These are phyloP conservation scores for Neocatenulostroma microsporum DNA, from an alignment of 2,329 filamentous ascomycete species.

Conservation along the genomic window DNA sequence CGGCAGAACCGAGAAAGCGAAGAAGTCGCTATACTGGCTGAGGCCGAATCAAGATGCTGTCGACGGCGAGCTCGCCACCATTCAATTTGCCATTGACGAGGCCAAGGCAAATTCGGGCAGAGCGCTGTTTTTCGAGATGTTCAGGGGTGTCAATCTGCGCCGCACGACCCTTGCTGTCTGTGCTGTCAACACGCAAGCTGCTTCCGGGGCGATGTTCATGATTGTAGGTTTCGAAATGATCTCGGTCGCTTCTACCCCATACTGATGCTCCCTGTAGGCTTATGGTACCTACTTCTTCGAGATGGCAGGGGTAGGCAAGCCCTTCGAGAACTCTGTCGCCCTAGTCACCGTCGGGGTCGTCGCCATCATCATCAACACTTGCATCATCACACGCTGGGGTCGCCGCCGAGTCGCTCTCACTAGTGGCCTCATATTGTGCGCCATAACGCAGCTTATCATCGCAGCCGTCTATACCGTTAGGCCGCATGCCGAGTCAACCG, in stretches of 20 bases:
- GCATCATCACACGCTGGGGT: conserved; percentile 47
- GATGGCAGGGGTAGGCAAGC: conserved; percentile 49
- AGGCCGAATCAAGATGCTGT: conserved; percentile 12
- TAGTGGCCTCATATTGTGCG: conserved; percentile 45
- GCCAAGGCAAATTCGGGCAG: conserved; percentile 26
- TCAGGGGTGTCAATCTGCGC: conserved; percentile 28
- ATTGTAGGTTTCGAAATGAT: conserved; percentile 20
- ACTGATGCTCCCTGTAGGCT: conserved; percentile 1
- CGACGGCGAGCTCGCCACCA: conserved; percentile 18
- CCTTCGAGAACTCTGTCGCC: conserved; percentile 52
- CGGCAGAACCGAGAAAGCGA: conserved; percentile 12
- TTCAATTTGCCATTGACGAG: conserved; percentile 28
- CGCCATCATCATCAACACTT: conserved; percentile 48
- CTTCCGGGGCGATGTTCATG: conserved; percentile 34
- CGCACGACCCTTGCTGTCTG: conserved; percentile 30
- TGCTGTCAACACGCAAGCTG: conserved; percentile 31
- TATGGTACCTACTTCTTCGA: conserved; percentile 54
- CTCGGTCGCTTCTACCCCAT: neutral
- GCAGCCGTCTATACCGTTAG: conserved; percentile 46
- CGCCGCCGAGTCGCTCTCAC: conserved; percentile 48
- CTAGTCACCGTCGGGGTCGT: conserved; percentile 47
- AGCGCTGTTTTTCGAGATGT: conserved; percentile 30
- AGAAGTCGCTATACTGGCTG: conserved; percentile 16
- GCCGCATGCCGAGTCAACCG: conserved; percentile 30
- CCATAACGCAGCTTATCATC: conserved; percentile 47